Evolutionary conservation across 2,329 filamentous ascomycete species (phyloP).

Genomic region (Ilyonectria robusta): DNA sequence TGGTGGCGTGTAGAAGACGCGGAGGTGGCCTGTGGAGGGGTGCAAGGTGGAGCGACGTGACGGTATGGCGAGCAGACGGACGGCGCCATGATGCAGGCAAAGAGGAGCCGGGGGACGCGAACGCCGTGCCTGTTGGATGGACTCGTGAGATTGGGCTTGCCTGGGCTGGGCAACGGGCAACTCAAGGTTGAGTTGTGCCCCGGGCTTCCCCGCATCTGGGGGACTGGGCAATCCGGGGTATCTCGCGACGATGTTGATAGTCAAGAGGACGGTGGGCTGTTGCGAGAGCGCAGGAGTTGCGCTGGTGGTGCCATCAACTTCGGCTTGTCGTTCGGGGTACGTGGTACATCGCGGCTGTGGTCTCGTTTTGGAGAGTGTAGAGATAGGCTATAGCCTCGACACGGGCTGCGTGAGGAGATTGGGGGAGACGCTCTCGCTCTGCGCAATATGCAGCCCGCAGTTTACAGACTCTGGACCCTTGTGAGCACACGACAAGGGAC

Average conservation of each 20-base stretch:
- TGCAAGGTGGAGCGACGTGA: conserved; percentile 26
- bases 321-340: not conserved
- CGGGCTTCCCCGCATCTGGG: conserved; percentile 34
- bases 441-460: conserved; percentile 27
- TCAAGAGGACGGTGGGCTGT: conserved; percentile 38
- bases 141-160: conserved; percentile 14
- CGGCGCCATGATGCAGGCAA: conserved; percentile 26
- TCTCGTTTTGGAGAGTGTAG: not conserved
- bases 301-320: conserved; percentile 41
- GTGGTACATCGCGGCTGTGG: not conserved
- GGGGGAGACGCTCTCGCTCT: conserved; percentile 1
- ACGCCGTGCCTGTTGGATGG: conserved; percentile 14
- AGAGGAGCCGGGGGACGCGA: conserved; percentile 17
- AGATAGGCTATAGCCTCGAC: not conserved
- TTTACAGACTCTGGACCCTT: not conserved
- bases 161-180: conserved; percentile 23
- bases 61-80: conserved; percentile 22
- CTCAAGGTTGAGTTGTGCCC: conserved; percentile 24
- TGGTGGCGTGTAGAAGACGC: conserved; percentile 28
- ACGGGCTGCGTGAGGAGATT: not conserved
- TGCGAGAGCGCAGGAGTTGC: conserved; percentile 41
- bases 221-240: conserved; percentile 44
- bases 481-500: not conserved
- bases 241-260: conserved; percentile 13
- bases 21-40: conserved; percentile 28